These are phyloP conservation scores for Rubroboletus pulcherrimus DNA, from an alignment of 768 basidiomycete species.

Conservation along the genomic window DNA sequence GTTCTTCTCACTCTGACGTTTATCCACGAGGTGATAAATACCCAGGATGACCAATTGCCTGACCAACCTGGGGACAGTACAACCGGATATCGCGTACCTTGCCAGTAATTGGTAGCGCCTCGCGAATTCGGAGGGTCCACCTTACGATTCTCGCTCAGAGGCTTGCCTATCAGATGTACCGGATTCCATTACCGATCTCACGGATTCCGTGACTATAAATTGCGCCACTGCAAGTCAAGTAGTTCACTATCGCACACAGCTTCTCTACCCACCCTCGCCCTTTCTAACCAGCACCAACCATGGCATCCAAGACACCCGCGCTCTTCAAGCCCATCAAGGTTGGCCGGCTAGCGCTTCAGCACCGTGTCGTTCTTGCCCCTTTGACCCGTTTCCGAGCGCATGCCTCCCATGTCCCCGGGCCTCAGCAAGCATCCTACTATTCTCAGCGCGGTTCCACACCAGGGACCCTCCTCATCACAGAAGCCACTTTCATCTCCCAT, in stretches of 20 bases:
- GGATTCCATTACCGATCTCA: too few relatives aligned
- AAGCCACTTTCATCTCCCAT: constrained; percentile 50
- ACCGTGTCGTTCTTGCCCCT: constrained; percentile 54
- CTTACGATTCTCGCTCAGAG: too few relatives aligned
- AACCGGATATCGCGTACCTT: not conserved
- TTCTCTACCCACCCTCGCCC: not conserved
- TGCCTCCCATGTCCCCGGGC: constrained; percentile 34
- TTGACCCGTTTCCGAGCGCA: constrained; percentile 44
- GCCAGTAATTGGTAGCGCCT: too few relatives aligned
- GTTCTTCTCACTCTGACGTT: not conserved
- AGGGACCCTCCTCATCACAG: constrained; percentile 55
- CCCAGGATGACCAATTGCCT: not conserved
- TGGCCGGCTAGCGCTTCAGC: constrained; percentile 39
- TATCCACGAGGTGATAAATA: not conserved
- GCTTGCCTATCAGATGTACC: too few relatives aligned
- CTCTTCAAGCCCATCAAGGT: constrained; percentile 49
- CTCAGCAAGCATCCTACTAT: constrained; percentile 44
- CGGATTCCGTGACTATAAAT: too few relatives aligned
- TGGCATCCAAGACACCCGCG: constrained; percentile 1
- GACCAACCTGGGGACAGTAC: not conserved
- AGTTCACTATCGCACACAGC: not conserved
- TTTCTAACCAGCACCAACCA: not conserved
- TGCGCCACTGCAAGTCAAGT: not conserved
- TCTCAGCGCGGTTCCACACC: constrained; percentile 42
- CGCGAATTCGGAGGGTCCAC: too few relatives aligned